A percentile compares a stretch with the other conserved stretches of the same genome.
phyloP scores from a whole-genome alignment of 371 early-diverging fungal species.

The Rhizopus arrhizus region DNA sequence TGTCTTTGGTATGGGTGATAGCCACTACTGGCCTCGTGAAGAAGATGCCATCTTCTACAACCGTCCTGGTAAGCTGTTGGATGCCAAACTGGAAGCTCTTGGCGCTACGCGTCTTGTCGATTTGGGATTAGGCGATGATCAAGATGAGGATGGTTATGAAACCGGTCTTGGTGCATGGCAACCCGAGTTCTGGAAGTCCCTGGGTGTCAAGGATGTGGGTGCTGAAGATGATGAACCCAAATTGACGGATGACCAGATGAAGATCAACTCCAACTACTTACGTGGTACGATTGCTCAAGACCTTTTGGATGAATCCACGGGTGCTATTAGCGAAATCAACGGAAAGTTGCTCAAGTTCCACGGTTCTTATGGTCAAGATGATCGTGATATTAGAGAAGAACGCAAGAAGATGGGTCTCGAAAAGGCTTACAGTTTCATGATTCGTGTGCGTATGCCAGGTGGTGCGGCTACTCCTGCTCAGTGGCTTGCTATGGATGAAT shows the following conservation, averaged over 20 bases:
- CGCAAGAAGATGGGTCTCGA: constrained; percentile 85
- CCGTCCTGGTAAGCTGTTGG: constrained; percentile 85
- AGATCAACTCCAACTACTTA: constrained; percentile 84
- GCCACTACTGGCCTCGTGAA: constrained; percentile 93
- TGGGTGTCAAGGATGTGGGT: constrained; percentile 69
- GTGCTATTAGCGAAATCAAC: constrained; percentile 83
- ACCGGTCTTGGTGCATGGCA: constrained; percentile 81
- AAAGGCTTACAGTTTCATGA: constrained; percentile 93
- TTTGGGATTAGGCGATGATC: constrained; percentile 87
- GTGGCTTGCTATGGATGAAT: constrained; percentile 90
- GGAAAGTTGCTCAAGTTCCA: constrained; percentile 94
- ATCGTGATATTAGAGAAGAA: constrained; percentile 88
- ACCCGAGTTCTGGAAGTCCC: constrained; percentile 79
- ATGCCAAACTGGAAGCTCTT: constrained; percentile 74
- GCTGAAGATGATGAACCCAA: constrained; percentile 71
- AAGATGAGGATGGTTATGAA: constrained; percentile 88
- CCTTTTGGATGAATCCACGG: constrained; percentile 81
- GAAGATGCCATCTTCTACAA: constrained; percentile 89
- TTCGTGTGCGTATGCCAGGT: constrained; percentile 91
- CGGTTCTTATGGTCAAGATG: constrained; percentile 95
- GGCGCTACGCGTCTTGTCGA: constrained; percentile 69
- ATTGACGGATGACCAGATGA: constrained; percentile 87
- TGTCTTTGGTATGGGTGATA: constrained; percentile 91
- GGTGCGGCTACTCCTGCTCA: constrained; percentile 86
- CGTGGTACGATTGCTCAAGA: constrained; percentile 91